phyloP scores from a whole-genome alignment of 352 stramenopile genomes.

The Globisporangium alternatum region DNA sequence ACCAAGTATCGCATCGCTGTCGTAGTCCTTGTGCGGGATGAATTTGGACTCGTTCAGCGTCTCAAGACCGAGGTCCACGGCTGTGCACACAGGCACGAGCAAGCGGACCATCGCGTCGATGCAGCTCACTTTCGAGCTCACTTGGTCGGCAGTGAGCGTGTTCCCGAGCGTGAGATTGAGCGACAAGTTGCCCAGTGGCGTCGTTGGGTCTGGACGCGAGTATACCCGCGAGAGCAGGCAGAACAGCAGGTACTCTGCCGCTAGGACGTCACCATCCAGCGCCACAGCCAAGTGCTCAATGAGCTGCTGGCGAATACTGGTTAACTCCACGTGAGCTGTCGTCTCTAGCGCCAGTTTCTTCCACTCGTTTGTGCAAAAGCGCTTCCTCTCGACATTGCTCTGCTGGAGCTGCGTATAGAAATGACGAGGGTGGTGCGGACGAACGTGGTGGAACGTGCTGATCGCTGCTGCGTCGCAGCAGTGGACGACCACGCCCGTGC shows the following conservation, averaged over 20 bases:
- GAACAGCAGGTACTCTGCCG: slow-evolving; percentile 75
- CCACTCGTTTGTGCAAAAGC: slow-evolving; percentile 42
- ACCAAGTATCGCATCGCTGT: slow-evolving; percentile 48
- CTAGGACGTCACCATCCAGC: slow-evolving; percentile 41
- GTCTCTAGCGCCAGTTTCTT: slow-evolving; percentile 15
- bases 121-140: slow-evolving; percentile 19
- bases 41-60: slow-evolving; percentile 59
- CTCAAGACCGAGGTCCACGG: slow-evolving; percentile 59
- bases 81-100: slow-evolving; percentile 54
- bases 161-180: slow-evolving; percentile 53
- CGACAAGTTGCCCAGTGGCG: slow-evolving; percentile 67
- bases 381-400: slow-evolving; percentile 32
- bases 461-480: slow-evolving; percentile 48
- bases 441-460: slow-evolving; percentile 42
- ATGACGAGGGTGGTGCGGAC: slow-evolving; percentile 35
- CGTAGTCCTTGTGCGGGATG: slow-evolving; percentile 77
- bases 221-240: slow-evolving; percentile 72
- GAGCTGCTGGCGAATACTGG: slow-evolving; percentile 31
- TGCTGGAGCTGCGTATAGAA: slow-evolving; percentile 31
- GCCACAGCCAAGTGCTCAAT: slow-evolving; percentile 41
- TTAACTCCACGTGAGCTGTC: slow-evolving; percentile 11
- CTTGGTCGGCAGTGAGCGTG: background rate
- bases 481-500: slow-evolving; percentile 57
- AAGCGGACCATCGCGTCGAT: slow-evolving; percentile 32
- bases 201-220: slow-evolving; percentile 54